These are phyloP conservation scores for Volvox reticuliferus DNA, from an alignment of 139 green algal genomes.

Conservation along the genomic window DNA sequence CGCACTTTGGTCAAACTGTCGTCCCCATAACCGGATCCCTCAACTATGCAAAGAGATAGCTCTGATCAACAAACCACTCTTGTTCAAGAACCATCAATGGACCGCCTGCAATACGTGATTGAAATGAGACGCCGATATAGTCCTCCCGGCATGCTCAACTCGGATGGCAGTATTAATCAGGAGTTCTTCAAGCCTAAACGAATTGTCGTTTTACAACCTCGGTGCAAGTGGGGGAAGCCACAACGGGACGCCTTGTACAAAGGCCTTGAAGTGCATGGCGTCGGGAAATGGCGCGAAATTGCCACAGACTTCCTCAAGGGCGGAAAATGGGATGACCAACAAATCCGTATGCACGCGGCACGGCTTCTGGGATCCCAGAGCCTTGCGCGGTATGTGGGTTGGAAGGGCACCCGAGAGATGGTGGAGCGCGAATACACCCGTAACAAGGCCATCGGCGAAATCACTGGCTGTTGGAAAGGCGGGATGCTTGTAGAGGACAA, in stretches of 20 bases:
- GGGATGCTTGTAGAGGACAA: conserved; percentile 85
- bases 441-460: conserved; percentile 76
- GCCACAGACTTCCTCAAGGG: conserved; percentile 60
- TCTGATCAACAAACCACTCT: neutral
- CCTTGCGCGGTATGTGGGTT: conserved; percentile 67
- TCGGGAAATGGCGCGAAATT: conserved; percentile 83
- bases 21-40: too few species aligned
- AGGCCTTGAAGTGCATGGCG: conserved; percentile 78
- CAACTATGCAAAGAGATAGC: neutral
- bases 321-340: conserved; percentile 56
- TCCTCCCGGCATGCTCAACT: conserved; percentile 73
- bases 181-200: conserved; percentile 86
- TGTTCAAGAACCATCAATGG: neutral
- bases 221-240: conserved; percentile 70
- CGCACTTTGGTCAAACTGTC: too few species aligned
- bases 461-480: conserved; percentile 83
- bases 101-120: conserved; percentile 65
- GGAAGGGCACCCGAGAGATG: conserved; percentile 21
- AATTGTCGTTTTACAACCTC: conserved; percentile 61
- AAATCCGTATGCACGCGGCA: conserved; percentile 75
- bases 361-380: conserved; percentile 83
- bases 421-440: conserved; percentile 73
- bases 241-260: conserved; percentile 75
- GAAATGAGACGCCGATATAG: conserved; percentile 75
- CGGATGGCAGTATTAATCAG: conserved; percentile 82